These are phyloP conservation scores for Astrothelium subdiscretum DNA, from an alignment of 495 filamentous ascomycete species.

Conservation along the genomic window DNA sequence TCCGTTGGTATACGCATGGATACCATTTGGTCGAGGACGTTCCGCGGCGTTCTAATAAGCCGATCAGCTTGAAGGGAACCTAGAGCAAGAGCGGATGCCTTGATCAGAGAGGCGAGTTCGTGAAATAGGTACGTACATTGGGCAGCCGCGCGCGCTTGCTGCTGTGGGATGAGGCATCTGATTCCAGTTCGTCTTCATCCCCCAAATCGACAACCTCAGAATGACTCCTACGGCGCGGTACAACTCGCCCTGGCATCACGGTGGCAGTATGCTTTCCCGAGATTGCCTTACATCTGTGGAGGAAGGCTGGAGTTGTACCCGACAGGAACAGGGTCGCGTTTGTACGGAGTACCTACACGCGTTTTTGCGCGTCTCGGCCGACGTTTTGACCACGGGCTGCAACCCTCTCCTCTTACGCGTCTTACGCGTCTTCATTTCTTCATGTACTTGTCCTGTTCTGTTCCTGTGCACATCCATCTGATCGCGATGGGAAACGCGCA, in stretches of 20 bases:
- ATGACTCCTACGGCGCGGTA: background rate
- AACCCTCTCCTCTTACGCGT: too few species aligned
- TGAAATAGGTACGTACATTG: background rate
- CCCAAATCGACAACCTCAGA: background rate
- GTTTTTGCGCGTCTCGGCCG: background rate
- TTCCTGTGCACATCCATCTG: too few species aligned
- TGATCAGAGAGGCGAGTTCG: background rate
- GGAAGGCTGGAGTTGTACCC: background rate
- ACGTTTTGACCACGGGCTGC: slow-evolving; percentile 1
- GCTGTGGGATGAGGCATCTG: background rate
- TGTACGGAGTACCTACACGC: background rate
- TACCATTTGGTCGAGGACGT: background rate
- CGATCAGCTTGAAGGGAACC: background rate
- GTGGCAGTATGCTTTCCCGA: background rate
- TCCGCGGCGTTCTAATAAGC: background rate
- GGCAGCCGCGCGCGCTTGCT: background rate
- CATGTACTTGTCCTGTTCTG: too few species aligned
- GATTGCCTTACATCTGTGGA: too few species aligned
- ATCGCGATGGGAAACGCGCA: too few species aligned
- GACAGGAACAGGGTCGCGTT: background rate
- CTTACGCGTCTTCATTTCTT: too few species aligned
- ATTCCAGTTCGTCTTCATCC: background rate
- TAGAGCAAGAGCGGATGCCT: background rate
- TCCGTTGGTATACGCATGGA: background rate
- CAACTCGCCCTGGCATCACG: background rate